These are phyloP conservation scores for Caryopteris hybrid DNA, from an alignment of 305 asterid genomes.

Conservation along the genomic window DNA sequence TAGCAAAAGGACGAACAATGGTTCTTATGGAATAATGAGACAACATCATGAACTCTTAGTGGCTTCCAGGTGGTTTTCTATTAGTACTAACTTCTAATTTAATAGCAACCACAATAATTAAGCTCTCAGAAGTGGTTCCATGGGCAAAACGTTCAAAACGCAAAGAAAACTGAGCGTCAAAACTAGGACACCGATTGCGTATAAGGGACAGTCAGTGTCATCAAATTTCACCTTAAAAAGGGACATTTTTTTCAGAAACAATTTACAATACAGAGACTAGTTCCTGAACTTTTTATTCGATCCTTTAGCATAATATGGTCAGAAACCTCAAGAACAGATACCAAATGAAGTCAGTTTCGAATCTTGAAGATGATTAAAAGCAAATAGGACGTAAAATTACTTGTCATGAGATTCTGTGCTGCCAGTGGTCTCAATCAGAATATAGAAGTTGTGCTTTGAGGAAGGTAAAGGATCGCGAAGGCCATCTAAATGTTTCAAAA, in stretches of 20 bases:
- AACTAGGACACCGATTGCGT: constrained; percentile 1
- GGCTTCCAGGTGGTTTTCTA: background rate
- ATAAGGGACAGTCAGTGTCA: background rate
- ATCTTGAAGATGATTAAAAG: constrained; percentile 6
- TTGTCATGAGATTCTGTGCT: constrained; percentile 86
- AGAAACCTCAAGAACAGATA: background rate
- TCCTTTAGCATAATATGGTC: background rate
- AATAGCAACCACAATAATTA: background rate
- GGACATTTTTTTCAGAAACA: background rate
- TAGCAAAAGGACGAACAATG: background rate
- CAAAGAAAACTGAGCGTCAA: background rate
- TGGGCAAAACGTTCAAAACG: background rate
- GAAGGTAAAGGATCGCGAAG: constrained; percentile 95
- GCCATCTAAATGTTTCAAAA: constrained; percentile 83
- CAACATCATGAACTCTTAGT: background rate
- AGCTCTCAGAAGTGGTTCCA: background rate
- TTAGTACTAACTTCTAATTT: background rate
- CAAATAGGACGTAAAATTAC: constrained; percentile 41
- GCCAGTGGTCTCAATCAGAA: constrained; percentile 97
- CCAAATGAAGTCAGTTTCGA: constrained; percentile 9
- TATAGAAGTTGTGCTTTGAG: constrained; percentile 73
- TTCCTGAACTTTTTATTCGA: background rate
- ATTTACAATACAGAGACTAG: background rate
- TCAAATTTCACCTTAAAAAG: background rate
- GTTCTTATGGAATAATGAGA: background rate